Percentiles rank a stretch among this genome's conserved stretches.
phyloP scores from a whole-genome alignment of 305 asterid genomes.

The Fraxinus baroniana region DNA sequence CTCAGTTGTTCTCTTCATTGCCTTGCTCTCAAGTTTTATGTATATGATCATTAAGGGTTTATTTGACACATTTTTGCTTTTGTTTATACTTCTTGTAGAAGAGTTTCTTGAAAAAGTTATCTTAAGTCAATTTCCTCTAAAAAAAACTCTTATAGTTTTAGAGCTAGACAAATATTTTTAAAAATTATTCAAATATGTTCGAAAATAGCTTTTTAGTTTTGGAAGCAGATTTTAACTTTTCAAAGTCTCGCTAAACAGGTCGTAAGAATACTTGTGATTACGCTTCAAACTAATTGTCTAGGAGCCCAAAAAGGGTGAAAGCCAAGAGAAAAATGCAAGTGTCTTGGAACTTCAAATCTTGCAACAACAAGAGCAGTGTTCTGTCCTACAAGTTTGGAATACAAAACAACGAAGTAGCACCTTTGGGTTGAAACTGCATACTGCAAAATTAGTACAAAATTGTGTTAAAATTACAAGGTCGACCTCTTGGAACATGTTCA shows the following conservation, averaged over 20 bases:
- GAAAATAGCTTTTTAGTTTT: no score
- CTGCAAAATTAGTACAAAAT: conserved; percentile 39
- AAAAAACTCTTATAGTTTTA: no score
- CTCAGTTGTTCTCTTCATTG: background rate
- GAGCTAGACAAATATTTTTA: background rate
- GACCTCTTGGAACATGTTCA: background rate
- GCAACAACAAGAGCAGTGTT: conserved; percentile 54
- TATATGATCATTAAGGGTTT: no score
- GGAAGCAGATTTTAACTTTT: background rate
- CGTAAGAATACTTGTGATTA: background rate
- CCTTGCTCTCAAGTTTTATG: background rate
- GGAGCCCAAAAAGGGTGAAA: conserved; percentile 92
- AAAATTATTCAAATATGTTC: no score
- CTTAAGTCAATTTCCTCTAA: no score
- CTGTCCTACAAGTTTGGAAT: conserved; percentile 55
- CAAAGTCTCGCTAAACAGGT: no score
- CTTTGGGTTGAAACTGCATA: conserved; percentile 76
- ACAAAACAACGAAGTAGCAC: conserved; percentile 75
- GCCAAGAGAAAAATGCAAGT: conserved; percentile 81
- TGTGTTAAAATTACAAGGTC: background rate
- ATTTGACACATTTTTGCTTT: background rate
- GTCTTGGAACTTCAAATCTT: conserved; percentile 75
- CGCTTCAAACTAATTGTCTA: background rate
- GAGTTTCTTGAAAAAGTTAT: no score
- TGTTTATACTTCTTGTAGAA: background rate